A percentile compares a stretch with the other conserved stretches of the same genome.
phyloP scores from a whole-genome alignment of 75 land plant genomes.

The Pseudotsuga menziesii region DNA sequence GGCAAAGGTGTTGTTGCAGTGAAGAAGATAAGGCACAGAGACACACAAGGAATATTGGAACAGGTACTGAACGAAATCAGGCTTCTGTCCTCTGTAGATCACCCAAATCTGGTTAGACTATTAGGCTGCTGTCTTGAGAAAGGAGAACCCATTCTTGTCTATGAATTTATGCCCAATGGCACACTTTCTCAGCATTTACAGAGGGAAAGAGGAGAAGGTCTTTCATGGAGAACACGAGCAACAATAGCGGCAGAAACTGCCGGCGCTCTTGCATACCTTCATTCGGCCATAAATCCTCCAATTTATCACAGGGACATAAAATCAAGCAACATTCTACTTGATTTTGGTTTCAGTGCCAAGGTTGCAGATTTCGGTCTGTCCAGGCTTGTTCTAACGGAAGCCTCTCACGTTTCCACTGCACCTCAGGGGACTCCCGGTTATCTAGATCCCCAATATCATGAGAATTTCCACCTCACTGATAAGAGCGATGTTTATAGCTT shows the following conservation, averaged over 20 bases:
- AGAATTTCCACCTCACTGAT: slow-evolving; percentile 35
- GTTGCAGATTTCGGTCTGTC: slow-evolving; percentile 37
- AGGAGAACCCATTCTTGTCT: slow-evolving; percentile 23
- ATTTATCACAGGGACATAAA: slow-evolving; percentile 34
- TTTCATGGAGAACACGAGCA: slow-evolving; percentile 22
- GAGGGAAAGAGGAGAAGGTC: slow-evolving; percentile 10
- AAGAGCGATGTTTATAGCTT: slow-evolving; percentile 49
- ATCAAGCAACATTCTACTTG: slow-evolving; percentile 34
- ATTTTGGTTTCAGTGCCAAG: slow-evolving; percentile 19
- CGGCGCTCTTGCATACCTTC: slow-evolving; percentile 24
- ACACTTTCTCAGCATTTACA: slow-evolving; percentile 22
- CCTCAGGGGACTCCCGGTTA: slow-evolving; percentile 44
- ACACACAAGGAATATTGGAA: slow-evolving; percentile 15
- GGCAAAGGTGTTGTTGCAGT: slow-evolving; percentile 27
- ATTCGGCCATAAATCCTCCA: slow-evolving; percentile 16
- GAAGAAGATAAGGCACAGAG: slow-evolving; percentile 31
- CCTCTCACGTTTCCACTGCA: slow-evolving; percentile 28
- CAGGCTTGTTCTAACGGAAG: slow-evolving; percentile 16
- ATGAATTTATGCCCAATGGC: slow-evolving; percentile 34
- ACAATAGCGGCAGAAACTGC: slow-evolving; percentile 24
- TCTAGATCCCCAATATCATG: slow-evolving; percentile 34
- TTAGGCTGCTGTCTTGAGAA: slow-evolving; percentile 26
- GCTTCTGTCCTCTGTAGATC: slow-evolving; percentile 19
- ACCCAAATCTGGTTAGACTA: slow-evolving; percentile 21
- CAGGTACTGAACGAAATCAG: slow-evolving; percentile 24